Percentiles rank a stretch among this genome's conserved stretches.
Conservation (phyloP, 2,329 filamentous ascomycete species). For the Trichoderma atroviride region DNA sequence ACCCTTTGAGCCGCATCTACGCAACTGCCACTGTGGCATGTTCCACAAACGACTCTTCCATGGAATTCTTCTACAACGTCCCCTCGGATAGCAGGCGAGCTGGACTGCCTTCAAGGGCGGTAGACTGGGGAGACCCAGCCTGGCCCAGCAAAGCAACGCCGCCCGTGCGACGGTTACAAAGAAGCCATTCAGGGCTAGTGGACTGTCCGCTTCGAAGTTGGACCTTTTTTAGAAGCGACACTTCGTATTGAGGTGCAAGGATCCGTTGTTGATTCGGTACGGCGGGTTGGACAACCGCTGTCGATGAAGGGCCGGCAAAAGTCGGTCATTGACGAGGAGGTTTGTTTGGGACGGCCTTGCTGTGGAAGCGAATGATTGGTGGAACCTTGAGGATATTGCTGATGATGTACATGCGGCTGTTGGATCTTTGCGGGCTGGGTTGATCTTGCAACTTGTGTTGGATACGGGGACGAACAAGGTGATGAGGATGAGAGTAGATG, state of each 20-base stretch:
- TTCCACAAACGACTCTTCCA: background rate
- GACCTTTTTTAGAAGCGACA: background rate
- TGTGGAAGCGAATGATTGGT: background rate
- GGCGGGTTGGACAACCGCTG: slow-evolving; percentile 2
- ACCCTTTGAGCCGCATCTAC: slow-evolving; percentile 7
- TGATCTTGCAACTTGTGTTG: background rate
- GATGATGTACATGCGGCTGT: background rate
- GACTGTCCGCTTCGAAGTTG: background rate
- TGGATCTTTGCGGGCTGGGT: background rate
- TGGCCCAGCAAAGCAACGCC: background rate
- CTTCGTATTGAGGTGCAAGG: slow-evolving; percentile 14
- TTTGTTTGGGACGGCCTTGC: background rate
- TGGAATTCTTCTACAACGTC: background rate
- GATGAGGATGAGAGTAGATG: background rate
- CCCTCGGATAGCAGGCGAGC: background rate
- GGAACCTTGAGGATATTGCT: background rate
- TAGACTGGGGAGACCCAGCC: slow-evolving; percentile 3
- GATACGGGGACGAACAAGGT: background rate
- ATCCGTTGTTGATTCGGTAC: slow-evolving; percentile 3
- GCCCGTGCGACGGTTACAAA: background rate
- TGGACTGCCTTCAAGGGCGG: background rate
- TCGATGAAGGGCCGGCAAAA: background rate
- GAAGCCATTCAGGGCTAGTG: background rate
- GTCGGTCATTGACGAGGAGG: slow-evolving; percentile 5
- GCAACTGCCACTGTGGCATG: slow-evolving; percentile 5